Evolutionary conservation across 768 basidiomycete genomes (phyloP), one percentile per base, ranked within the genome.

Genomic region (Pseudohyphozyma bogoriensis): DNA sequence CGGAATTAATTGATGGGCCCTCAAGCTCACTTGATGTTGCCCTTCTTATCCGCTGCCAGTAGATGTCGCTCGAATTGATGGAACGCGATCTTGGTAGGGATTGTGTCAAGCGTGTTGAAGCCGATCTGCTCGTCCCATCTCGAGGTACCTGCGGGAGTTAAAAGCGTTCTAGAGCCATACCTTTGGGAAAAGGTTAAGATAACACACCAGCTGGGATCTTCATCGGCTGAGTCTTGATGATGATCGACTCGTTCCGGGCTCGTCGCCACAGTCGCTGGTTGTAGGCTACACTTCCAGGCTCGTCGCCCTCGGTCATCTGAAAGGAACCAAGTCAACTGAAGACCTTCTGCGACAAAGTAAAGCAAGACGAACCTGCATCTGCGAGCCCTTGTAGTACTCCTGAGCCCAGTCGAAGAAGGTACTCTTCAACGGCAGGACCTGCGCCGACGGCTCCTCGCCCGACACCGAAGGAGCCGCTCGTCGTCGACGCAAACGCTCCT

Each of bases 381-480:
- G 95, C 4, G 93, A 90, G 72, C 96, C 92, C 64, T 86, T 90
- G 77, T 96, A 99, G 72, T 97, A 97, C 71, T 97, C 92, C 69
- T 83, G 82, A 61, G 90, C 90, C 88, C 90, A 96, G 70, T 96
- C 93, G 71, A 85, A 99, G 76, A 88, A 93, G 12, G 82, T 79
- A 71, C 89, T 92, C 75, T 88, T 89, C 69, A 99, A 74, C 0
- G 95, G 95, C 29, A 64, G 59, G 28, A 68, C 70, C 70, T 52
- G 69, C 40, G 65, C 70, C 68, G 29, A 71, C 62, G 35, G 70
- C 72, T 18, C 73, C 69, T 56, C 73, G 65, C 15, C 16, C 68
- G 67, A 7, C 68, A 68, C 32, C 57, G 63, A 16, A 77, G 78
- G 64, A 86, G 77, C 28, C 89, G 80, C 35, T 3, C 65, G 29